Base-by-base conservation (phyloP, 257 asterid species). In the Forsythia viridissima region DNA sequence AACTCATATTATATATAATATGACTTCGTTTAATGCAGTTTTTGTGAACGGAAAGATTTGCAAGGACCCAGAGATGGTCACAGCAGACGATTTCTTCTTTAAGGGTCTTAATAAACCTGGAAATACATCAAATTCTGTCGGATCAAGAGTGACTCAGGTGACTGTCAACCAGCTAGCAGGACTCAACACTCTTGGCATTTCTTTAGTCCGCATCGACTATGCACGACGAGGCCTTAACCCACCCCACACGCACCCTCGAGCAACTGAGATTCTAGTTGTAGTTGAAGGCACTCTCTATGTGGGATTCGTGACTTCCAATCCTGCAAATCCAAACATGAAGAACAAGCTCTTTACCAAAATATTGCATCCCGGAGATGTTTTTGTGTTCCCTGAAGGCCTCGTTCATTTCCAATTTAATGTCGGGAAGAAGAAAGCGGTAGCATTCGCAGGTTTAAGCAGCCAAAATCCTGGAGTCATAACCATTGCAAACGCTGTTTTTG, bases 211-310 rank as follows among this genome's bases (percentile, higher is more conserved):
- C 3, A 39, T 81, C 0, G 88, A 85, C 79, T 66, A 55, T 1
- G 84, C 74, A 1, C 88, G 79, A 0, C 40, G 72, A 3, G 88
- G 88, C 4, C 82, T 76, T 1, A 78, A 79, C 73, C 82, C 86
- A 1, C 88, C 86, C 4, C 86, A 85, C 82, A 76, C 82, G 0
- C 88, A 85, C 73, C 88, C 88, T 0, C 85, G 88, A 8, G 85
- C 84, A n/a, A n/a, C n/a, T n/a, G n/a, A n/a, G n/a, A n/a, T n/a
- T n/a, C n/a, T n/a, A n/a, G n/a, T n/a, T n/a, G n/a, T n/a, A n/a
- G n/a, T n/a, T n/a, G n/a, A n/a, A n/a, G n/a, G n/a, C n/a, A n/a
- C n/a, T n/a, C n/a, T n/a, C n/a, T n/a, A n/a, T n/a, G n/a, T n/a
- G n/a, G n/a, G n/a, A n/a, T n/a, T n/a, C n/a, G n/a, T n/a, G n/a